These are phyloP conservation scores for Combretum micranthum DNA, from an alignment of 345 rosid genomes.

Conservation along the genomic window DNA sequence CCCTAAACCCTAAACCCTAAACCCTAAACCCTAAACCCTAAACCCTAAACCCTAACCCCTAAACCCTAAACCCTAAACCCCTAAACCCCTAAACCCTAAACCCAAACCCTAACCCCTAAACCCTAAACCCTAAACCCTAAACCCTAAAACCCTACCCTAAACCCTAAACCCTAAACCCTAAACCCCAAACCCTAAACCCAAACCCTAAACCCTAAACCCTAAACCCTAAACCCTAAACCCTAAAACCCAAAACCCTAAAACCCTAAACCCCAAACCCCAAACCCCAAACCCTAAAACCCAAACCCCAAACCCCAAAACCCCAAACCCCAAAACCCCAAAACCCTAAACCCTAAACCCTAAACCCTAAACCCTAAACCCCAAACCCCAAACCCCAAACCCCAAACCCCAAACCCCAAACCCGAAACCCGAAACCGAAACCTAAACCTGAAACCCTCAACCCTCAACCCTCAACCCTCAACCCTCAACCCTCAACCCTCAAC, in stretches of 20 bases:
- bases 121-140: background rate
- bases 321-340: no score
- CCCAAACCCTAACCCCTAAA: background rate
- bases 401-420: background rate
- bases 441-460: background rate
- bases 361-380: background rate
- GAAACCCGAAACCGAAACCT: background rate
- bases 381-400: background rate
- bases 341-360: background rate
- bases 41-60: background rate
- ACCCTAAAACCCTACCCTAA: background rate
- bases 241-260: background rate
- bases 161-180: conserved; percentile 1
- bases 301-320: background rate
- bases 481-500: background rate
- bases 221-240: background rate
- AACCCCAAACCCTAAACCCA: background rate
- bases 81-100: background rate
- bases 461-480: background rate
- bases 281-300: background rate
- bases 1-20: background rate
- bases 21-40: background rate
- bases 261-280: background rate
- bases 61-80: background rate
- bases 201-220: background rate